Percentiles rank a stretch among this genome's conserved stretches.
These are phyloP conservation scores for Penicillium verhagenii DNA, from an alignment of 495 filamentous ascomycete genomes.

Conservation along the genomic window DNA sequence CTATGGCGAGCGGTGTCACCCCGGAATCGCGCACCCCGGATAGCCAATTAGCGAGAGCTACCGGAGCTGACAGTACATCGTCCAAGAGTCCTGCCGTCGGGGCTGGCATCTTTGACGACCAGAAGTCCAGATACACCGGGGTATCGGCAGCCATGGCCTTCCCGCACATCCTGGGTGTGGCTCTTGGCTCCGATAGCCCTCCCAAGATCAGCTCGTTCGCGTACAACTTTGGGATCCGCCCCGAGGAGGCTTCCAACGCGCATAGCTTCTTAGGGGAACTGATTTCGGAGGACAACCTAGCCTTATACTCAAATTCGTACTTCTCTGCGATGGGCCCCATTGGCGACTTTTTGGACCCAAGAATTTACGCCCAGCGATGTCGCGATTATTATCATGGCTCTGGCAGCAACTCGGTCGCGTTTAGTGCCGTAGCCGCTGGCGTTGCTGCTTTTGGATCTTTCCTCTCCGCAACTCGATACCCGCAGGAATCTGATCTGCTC, in stretches of 20 bases:
- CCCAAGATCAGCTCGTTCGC: slow-evolving; percentile 28
- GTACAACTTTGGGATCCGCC: slow-evolving; percentile 35
- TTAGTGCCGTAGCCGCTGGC: slow-evolving; percentile 31
- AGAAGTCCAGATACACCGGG: slow-evolving; percentile 28
- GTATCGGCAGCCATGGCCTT: slow-evolving; percentile 19
- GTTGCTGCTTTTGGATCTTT: slow-evolving; percentile 31
- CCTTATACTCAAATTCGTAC: slow-evolving; percentile 19
- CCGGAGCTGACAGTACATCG: slow-evolving; percentile 13
- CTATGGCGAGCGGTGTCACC: slow-evolving; percentile 2
- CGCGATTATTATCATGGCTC: slow-evolving; percentile 25
- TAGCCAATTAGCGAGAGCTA: no score
- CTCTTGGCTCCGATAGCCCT: slow-evolving; percentile 29
- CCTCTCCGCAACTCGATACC: slow-evolving; percentile 24
- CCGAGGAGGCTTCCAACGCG: slow-evolving; percentile 26
- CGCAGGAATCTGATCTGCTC: slow-evolving; percentile 30
- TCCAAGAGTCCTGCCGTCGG: slow-evolving; percentile 17
- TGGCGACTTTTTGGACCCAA: slow-evolving; percentile 25
- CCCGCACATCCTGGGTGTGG: slow-evolving; percentile 30
- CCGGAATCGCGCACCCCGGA: neutral
- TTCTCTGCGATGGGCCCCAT: slow-evolving; percentile 26
- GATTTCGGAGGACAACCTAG: slow-evolving; percentile 29
- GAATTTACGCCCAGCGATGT: slow-evolving; percentile 31
- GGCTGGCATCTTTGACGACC: slow-evolving; percentile 30
- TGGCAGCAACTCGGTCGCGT: slow-evolving; percentile 20
- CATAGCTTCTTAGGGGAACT: slow-evolving; percentile 23